A percentile compares a stretch with the other conserved stretches of the same genome.
phyloP scores from a whole-genome alignment of 2,329 filamentous ascomycete genomes.

The Aspergillus pseudoterreus region DNA sequence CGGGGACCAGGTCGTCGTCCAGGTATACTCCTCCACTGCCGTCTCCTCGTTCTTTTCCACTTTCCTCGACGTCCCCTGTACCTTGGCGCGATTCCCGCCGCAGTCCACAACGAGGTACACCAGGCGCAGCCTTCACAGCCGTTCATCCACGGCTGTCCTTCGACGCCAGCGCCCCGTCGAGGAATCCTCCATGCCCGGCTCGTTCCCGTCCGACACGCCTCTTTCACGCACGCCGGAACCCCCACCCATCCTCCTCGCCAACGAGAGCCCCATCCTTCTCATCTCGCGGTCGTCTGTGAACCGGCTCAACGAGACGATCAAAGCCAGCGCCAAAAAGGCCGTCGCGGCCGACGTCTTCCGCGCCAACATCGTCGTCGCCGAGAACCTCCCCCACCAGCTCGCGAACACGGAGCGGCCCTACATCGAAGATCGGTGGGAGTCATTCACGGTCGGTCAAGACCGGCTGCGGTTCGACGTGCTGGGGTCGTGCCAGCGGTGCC shows the following conservation, averaged over 20 bases:
- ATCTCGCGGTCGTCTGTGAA: constrained; percentile 78
- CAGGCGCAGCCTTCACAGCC: too few relatives aligned
- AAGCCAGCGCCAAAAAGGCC: constrained; percentile 45
- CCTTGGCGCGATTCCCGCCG: constrained; percentile 77
- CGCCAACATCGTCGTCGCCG: constrained; percentile 76
- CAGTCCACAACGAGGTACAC: constrained; percentile 58
- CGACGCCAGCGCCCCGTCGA: constrained; percentile 18
- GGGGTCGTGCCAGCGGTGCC: constrained; percentile 81
- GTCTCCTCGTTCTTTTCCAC: constrained; percentile 75
- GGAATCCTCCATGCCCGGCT: constrained; percentile 44
- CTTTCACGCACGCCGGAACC: constrained; percentile 24
- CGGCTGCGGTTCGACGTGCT: constrained; percentile 55
- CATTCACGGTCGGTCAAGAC: constrained; percentile 58
- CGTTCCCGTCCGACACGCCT: constrained; percentile 46
- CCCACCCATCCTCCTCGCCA: constrained; percentile 72
- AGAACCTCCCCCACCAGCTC: constrained; percentile 40
- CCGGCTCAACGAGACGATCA: constrained; percentile 70
- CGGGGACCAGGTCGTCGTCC: constrained; percentile 70
- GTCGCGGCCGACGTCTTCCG: constrained; percentile 75
- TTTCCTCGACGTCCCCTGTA: constrained; percentile 73
- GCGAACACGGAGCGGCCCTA: constrained; percentile 59
- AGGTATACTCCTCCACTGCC: constrained; percentile 62
- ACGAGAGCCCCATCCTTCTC: constrained; percentile 88
- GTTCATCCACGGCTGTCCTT: constrained; percentile 20
- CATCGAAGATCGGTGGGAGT: constrained; percentile 74